Evolutionary conservation across 257 asterid species (phyloP).

Genomic region (Przewalskia tangutica): DNA sequence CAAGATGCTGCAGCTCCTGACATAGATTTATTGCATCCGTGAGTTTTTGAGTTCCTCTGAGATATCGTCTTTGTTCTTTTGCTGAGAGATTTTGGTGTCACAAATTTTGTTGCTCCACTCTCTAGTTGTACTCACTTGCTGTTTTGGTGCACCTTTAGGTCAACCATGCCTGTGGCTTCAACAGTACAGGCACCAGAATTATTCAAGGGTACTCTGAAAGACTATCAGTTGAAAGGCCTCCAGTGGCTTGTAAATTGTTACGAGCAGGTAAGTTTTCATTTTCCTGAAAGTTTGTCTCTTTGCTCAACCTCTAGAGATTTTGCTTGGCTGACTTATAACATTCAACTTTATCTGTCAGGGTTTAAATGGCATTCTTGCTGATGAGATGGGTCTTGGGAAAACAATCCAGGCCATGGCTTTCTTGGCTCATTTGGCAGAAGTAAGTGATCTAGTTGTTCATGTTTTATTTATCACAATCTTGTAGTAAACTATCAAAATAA

Average conservation of each 20-base stretch:
- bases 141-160: constrained; percentile 35
- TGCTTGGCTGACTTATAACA: background rate
- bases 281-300: constrained; percentile 2
- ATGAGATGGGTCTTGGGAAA: constrained; percentile 98
- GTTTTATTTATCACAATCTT: constrained; percentile 2
- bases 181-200: constrained; percentile 79
- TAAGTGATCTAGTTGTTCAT: constrained; percentile 20
- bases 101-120: background rate
- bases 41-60: constrained; percentile 18
- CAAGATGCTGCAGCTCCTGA: constrained; percentile 64
- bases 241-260: constrained; percentile 99
- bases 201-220: constrained; percentile 89
- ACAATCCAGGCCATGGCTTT: constrained; percentile 99
- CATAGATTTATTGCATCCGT: constrained; percentile 95
- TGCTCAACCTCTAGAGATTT: constrained; percentile 7
- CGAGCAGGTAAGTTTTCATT: constrained; percentile 59
- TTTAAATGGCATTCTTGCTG: constrained; percentile 98
- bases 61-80: background rate
- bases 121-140: constrained; percentile 3
- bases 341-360: constrained; percentile 37
- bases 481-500: background rate
- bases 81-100: background rate
- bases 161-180: constrained; percentile 96
- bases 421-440: constrained; percentile 98
- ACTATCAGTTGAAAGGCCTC: constrained; percentile 91